Evolutionary conservation across 345 rosid species (phyloP).

Genomic region (Cochlearia excelsa): DNA sequence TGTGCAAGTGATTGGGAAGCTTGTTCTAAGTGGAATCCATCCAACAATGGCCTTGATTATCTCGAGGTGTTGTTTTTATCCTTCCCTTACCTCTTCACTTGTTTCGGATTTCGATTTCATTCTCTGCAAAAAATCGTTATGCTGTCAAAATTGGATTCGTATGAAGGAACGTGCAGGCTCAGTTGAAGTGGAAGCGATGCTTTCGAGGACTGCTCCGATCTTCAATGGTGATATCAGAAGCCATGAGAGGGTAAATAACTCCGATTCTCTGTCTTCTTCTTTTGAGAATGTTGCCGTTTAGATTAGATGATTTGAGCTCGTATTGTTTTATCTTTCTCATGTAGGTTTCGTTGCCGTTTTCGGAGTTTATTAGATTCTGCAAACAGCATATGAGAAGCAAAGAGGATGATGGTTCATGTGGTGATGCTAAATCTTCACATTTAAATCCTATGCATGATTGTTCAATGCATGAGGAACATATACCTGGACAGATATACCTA

Average conservation of each 20-base stretch:
- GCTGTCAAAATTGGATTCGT: slow-evolving; percentile 13
- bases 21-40: slow-evolving; percentile 63
- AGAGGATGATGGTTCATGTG: slow-evolving; percentile 25
- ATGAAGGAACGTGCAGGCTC: slow-evolving; percentile 65
- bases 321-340: slow-evolving; percentile 4
- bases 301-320: not conserved
- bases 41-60: slow-evolving; percentile 66
- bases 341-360: slow-evolving; percentile 77
- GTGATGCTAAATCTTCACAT: slow-evolving; percentile 30
- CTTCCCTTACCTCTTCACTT: slow-evolving; percentile 7
- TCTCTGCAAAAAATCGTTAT: slow-evolving; percentile 13
- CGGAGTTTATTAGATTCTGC: slow-evolving; percentile 60
- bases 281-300: not conserved
- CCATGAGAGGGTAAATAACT: slow-evolving; percentile 73
- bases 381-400: slow-evolving; percentile 48
- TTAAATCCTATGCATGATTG: slow-evolving; percentile 31
- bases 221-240: slow-evolving; percentile 82
- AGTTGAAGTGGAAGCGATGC: slow-evolving; percentile 70
- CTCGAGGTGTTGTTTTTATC: slow-evolving; percentile 46
- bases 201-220: slow-evolving; percentile 62
- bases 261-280: not conserved
- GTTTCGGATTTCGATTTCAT: not conserved
- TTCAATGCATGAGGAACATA: slow-evolving; percentile 33
- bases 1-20: slow-evolving; percentile 64
- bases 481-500: slow-evolving; percentile 61